Evolutionary conservation across 306 rosid species (phyloP).

Genomic region (Pyrus communis): DNA sequence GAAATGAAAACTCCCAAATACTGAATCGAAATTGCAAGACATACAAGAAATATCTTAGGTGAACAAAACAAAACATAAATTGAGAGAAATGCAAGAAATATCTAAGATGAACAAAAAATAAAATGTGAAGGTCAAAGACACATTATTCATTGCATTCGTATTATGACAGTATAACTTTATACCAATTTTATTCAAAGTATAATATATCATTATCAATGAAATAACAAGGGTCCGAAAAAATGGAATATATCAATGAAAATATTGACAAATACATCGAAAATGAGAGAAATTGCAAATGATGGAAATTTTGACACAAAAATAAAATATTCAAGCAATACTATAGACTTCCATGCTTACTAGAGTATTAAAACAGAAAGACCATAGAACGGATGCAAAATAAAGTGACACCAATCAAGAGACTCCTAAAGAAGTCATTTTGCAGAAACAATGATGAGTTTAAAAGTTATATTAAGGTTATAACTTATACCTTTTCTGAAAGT

Average conservation of each 20-base stretch:
- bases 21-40: not conserved
- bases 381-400: conserved; percentile 5
- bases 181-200: not conserved
- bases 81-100: too few species aligned
- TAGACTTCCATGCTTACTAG: not conserved
- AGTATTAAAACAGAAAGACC: not conserved
- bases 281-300: too few species aligned
- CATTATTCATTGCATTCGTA: not conserved
- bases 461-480: conserved; percentile 20
- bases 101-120: too few species aligned
- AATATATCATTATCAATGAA: not conserved
- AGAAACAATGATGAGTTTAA: not conserved
- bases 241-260: not conserved
- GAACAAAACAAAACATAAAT: not conserved
- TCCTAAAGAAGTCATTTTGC: not conserved
- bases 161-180: not conserved
- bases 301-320: not conserved
- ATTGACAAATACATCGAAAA: not conserved
- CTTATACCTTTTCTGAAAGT: conserved; percentile 67
- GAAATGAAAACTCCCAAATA: not conserved
- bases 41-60: not conserved
- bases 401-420: not conserved
- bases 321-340: not conserved
- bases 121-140: not conserved
- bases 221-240: not conserved